Evolutionary conservation across 179 eudicot genomes (phyloP).

Genomic region (Patellifolia procumbens): DNA sequence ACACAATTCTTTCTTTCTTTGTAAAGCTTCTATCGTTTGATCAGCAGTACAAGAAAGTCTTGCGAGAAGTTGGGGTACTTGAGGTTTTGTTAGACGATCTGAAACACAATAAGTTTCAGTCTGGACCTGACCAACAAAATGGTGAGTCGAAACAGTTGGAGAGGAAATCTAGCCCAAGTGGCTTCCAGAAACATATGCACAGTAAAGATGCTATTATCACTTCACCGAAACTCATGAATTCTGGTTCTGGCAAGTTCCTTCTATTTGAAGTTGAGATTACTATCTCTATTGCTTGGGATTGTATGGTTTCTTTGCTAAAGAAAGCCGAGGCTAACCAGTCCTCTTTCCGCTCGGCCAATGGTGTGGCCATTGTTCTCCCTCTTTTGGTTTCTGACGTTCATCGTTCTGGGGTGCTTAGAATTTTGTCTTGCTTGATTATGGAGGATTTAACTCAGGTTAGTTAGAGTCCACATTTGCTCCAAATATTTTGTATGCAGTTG

Average conservation of each 20-base stretch:
- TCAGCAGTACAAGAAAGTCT: slow-evolving; percentile 89
- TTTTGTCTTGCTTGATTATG: slow-evolving; percentile 84
- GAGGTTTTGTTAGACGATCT: slow-evolving; percentile 96
- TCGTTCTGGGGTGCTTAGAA: slow-evolving; percentile 90
- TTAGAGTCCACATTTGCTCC: neutral
- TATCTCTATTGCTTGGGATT: slow-evolving; percentile 88
- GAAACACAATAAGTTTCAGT: slow-evolving; percentile 81
- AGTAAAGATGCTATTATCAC: slow-evolving; percentile 82
- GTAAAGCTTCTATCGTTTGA: slow-evolving; percentile 94
- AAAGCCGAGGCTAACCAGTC: slow-evolving; percentile 95
- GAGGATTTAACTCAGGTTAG: slow-evolving; percentile 87
- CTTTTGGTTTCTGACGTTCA: slow-evolving; percentile 83
- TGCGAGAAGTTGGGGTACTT: slow-evolving; percentile 98
- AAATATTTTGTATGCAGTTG: neutral
- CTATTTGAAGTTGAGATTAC: slow-evolving; percentile 85
- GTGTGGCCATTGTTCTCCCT: slow-evolving; percentile 77
- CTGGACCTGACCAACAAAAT: slow-evolving; percentile 57
- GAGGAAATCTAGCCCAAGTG: slow-evolving; percentile 56
- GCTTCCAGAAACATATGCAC: slow-evolving; percentile 85
- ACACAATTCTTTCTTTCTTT: slow-evolving; percentile 83
- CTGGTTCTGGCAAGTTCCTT: slow-evolving; percentile 81
- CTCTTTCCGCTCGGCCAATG: slow-evolving; percentile 85
- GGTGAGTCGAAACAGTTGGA: slow-evolving; percentile 49
- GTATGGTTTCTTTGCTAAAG: slow-evolving; percentile 86
- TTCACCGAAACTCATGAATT: slow-evolving; percentile 84